Evolutionary conservation across 192 early-diverging fungal genomes (phyloP), one percentile per base, ranked within the genome.

Genomic region (Paraglomus brasilianum): DNA sequence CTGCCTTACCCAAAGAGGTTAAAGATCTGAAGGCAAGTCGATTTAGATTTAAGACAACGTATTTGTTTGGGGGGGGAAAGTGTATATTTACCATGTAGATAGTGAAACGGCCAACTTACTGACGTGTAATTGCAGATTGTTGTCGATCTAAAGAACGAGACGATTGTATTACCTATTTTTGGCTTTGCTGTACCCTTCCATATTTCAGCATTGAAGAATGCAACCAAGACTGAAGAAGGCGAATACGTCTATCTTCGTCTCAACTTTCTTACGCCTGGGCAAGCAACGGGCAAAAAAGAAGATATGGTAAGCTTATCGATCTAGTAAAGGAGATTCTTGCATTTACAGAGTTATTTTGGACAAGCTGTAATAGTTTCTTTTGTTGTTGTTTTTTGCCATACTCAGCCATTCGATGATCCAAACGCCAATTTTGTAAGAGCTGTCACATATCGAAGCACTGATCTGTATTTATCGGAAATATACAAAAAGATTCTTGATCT

Each of bases 101-200:
- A 24, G 39, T 14, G 22, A 4, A 13, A 14, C 13, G 5, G 1
- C 38, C 6, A 66, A 9, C n/a, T 66, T 0, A 8, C 1, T 30
- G 30, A 44, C 13, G 11, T 22, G 8, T 19, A 45, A 36, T 45
- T 22, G 11, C 73, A 92, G 88, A 98, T 99, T 73, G 68, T 91
- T 46, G 93, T 99, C 0, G 97, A 99, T 79, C 81, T 85, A 59
- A 85, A 87, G 40, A 88, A 86, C 44, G 92, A 97, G 47, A 84
- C 96, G 5, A 83, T 99, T 49, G 87, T 99, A 45, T 78, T 98
- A 51, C 97, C 97, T 7, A 90, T 99, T 45, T 96, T 96, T 73
- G 96, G 96, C 19, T 86, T 92, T 75, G 88, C 96, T 2, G 97
- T 99, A 13, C 97, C 97, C 38, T 97, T 99, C 84, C 97, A 99